Base-by-base conservation (phyloP, 2,329 filamentous ascomycete species). In the Moelleriella libera region DNA sequence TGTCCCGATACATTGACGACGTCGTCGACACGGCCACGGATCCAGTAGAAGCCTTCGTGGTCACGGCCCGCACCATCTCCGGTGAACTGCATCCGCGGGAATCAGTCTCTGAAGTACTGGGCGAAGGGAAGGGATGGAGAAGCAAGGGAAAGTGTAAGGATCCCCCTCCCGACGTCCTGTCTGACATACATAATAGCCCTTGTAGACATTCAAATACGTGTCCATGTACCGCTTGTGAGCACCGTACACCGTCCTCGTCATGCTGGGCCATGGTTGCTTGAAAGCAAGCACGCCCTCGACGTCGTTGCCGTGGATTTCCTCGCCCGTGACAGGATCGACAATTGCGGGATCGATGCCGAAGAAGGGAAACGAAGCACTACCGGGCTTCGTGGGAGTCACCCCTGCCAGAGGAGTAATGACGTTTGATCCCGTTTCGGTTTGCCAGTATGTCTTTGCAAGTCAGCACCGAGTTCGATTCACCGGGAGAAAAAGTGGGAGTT, bases 41-140 rank as follows among this genome's bases (percentile, higher is more conserved):
- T 98, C 92, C 92, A 98, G 80, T 97, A 98, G 75, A 96, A 98
- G 49, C 92, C 92, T 60, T 98, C 92, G 68, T 95, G 85, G 64
- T 98, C 92, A 62, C 92, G 86, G 50, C 86, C 92, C 48, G 92
- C 92, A 62, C 92, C 92, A 62, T 98, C 92, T 49, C 87, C 87
- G 12, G 87, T 92, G 70, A 92, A 94, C 82, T 87, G 55, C 34
- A 37, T 9, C 12, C 8, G 12, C 34, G 12, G 12, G 4, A 37
- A 37, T 9, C 12, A 8, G 8, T 37, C 4, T 37, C 34, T 37
- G 12, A 21, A 21, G 21, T 3, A 21, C 21, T 37, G 10, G 43
- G 28, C 28, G 30, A 30, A 10, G 28, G 10, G 30, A 44, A 30
- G 10, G 10, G 2, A 30, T 28, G 28, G n/a, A 14, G 8, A 21